Evolutionary conservation across 805 yeast genomes (phyloP), one percentile per base, ranked within the genome.

Genomic region (Yarrowia alimentaria): DNA sequence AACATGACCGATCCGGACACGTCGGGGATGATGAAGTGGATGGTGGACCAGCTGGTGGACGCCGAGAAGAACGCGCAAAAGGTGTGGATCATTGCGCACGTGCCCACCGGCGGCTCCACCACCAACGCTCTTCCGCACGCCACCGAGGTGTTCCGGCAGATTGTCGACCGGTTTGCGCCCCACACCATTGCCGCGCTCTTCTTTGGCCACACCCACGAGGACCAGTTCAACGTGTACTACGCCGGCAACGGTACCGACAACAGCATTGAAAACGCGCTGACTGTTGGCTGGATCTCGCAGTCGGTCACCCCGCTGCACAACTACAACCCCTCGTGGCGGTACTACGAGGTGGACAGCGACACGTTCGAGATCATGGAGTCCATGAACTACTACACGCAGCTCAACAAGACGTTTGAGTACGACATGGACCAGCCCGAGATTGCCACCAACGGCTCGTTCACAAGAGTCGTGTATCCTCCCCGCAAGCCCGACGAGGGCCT

Each of bases 61-160:
- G 72, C 82, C 56, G 89, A 83, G 64, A 53, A 58, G 26, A 68
- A 68, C 7, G 77, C 76, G 43, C 79, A 81, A 63, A 69, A 83
- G 59, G 89, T 80, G n/a, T 83, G 89, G 89, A 71, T 83, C 53
- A 71, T 80, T 58, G 79, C 84, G 16, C 89, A 83, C 62, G 78
- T 83, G 51, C 87, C 90, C 35, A 70, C 73, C 11, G 67, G 67
- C 6, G 67, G 68, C 3, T 9, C 21, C 13, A 66, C 75, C 18
- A 72, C 68, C 55, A 85, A 80, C 57, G 74, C 82, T 13, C 65
- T 83, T 38, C 88, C 89, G 10, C 68, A 79, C 30, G 82, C 77
- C 49, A 74, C 85, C 19, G 70, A 75, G 51, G 67, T 78, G 24
- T 77, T 80, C 55, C 68, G 73, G 24, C 76, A 76, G 55, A 77